These are phyloP conservation scores for Zostera marina DNA, from an alignment of 116 monocot genomes.

Conservation along the genomic window DNA sequence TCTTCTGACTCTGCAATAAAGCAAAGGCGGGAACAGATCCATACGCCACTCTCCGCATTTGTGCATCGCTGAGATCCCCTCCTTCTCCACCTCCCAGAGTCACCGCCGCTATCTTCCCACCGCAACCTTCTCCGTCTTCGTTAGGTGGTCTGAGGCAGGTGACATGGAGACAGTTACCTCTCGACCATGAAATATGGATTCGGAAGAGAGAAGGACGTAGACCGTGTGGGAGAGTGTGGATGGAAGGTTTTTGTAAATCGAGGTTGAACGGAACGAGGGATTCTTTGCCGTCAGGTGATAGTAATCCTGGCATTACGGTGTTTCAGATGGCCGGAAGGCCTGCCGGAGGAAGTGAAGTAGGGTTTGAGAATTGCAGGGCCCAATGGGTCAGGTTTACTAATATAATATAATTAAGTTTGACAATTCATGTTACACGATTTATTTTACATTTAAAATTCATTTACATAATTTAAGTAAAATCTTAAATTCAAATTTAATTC, in stretches of 20 bases:
- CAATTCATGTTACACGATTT: too few species aligned
- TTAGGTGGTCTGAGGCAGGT: constrained; percentile 43
- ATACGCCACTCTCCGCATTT: constrained; percentile 61
- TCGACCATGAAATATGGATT: constrained; percentile 56
- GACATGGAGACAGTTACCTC: constrained; percentile 67
- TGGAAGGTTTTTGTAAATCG: constrained; percentile 12
- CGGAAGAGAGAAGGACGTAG: constrained; percentile 47
- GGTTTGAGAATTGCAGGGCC: not conserved
- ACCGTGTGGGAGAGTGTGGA: constrained; percentile 47
- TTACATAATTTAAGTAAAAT: too few species aligned
- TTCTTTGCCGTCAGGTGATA: constrained; percentile 10
- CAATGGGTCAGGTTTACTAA: too few species aligned
- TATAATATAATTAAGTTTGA: too few species aligned
- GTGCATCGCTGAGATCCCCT: constrained; percentile 33
- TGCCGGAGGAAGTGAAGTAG: not conserved
- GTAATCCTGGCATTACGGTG: constrained; percentile 5
- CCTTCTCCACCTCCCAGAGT: constrained; percentile 18
- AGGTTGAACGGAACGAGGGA: constrained; percentile 26
- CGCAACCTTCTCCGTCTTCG: constrained; percentile 9
- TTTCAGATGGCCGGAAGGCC: not conserved
- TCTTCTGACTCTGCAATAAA: constrained; percentile 62
- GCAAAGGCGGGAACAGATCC: constrained; percentile 71
- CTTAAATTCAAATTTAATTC: too few species aligned
- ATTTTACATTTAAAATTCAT: too few species aligned
- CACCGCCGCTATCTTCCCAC: constrained; percentile 79